Base-by-base conservation (phyloP, 2,329 filamentous ascomycete species). In the Neocucurbitaria cava region DNA sequence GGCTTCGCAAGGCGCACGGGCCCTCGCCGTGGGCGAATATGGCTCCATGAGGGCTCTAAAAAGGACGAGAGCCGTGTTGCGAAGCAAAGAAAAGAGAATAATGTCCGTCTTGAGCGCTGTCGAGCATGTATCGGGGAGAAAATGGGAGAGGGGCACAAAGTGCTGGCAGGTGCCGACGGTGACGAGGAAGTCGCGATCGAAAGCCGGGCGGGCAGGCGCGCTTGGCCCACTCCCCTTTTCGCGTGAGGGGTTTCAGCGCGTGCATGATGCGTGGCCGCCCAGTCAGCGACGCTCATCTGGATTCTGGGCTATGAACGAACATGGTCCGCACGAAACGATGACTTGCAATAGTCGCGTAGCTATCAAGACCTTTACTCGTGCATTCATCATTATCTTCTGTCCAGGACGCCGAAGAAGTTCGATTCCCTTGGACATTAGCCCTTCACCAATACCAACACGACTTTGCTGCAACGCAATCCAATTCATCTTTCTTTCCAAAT, bases 101-200 rank as follows among this genome's bases (percentile, higher is more conserved):
- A 30, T 18, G n/a, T 38, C 30, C 24, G n/a, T 11, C n/a, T 11
- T n/a, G 13, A 18, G 13, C 24, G 46, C 24, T 13, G 53, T 50
- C 40, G 58, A 47, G 48, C 20, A 35, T 40, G 36, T 50, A 23
- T 50, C 45, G 50, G 17, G 49, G 36, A 35, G 43, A 53, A 44
- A 50, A 47, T 57, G 47, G 61, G 60, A 54, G 61, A 62, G 62
- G 64, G 65, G 60, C 59, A 63, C 55, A 54, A 57, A 50, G 54
- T 52, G 52, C 56, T 58, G 61, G 60, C 58, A 61, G 53, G 58
- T 56, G 59, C 53, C 46, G 54, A 58, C 48, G 54, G 58, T 61
- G 61, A 61, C 63, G 62, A 49, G 49, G 53, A 62, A 62, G 64
- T 61, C 57, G 62, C 59, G 56, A 65, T 59, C 54, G 46, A 49